Conservation (phyloP, 805 yeast genomes). For the Yarrowia bubula region DNA sequence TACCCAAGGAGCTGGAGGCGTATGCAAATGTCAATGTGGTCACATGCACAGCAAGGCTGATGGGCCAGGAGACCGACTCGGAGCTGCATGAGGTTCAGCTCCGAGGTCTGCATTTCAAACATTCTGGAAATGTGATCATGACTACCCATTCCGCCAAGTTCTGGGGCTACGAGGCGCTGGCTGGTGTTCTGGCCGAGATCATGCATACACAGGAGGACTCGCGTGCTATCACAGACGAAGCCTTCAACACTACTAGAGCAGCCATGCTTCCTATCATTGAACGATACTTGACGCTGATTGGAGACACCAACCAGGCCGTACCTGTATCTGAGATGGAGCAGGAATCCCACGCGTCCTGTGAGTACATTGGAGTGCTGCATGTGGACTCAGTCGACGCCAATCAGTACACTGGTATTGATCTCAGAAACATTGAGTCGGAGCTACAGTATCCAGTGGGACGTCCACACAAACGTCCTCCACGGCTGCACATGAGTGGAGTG, state of each 20-base stretch:
- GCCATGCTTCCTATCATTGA: slow-evolving; percentile 47
- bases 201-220: slow-evolving; percentile 42
- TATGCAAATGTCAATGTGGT: slow-evolving; percentile 28
- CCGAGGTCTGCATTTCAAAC: slow-evolving; percentile 40
- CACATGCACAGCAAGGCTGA: slow-evolving; percentile 23
- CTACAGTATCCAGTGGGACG: slow-evolving; percentile 70
- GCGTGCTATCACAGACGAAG: neutral
- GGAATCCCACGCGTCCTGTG: slow-evolving; percentile 59
- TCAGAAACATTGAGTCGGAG: slow-evolving; percentile 69
- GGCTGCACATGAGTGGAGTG: slow-evolving; percentile 54
- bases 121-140: slow-evolving; percentile 39
- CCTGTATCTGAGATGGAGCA: slow-evolving; percentile 55
- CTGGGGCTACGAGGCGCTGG: slow-evolving; percentile 38
- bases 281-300: slow-evolving; percentile 28
- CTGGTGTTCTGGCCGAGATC: slow-evolving; percentile 45
- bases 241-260: slow-evolving; percentile 56
- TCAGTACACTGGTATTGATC: slow-evolving; percentile 43
- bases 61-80: slow-evolving; percentile 32
- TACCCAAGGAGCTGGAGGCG: slow-evolving; percentile 20
- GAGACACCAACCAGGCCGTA: slow-evolving; percentile 57
- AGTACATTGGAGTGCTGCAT: slow-evolving; percentile 66
- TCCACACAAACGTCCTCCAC: slow-evolving; percentile 64
- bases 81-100: slow-evolving; percentile 32
- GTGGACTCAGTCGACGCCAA: slow-evolving; percentile 58
- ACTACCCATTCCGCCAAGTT: slow-evolving; percentile 39